Evolutionary conservation across 2,329 filamentous ascomycete genomes (phyloP).

Genomic region (Aspergillus fumigatiaffinis): DNA sequence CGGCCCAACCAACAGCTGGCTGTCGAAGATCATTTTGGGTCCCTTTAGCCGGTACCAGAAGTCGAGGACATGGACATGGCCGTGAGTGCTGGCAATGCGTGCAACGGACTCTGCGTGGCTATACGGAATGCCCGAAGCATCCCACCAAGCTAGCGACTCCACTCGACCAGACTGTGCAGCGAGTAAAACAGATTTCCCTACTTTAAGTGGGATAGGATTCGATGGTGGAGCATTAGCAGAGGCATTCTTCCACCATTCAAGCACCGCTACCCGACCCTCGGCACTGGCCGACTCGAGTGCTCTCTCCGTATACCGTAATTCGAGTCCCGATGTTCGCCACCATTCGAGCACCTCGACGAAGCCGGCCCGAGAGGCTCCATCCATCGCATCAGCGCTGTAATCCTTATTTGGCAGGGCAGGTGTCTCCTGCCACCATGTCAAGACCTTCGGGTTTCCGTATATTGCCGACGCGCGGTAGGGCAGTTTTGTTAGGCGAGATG

Average conservation of each 20-base stretch:
- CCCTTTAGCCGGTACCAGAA: conserved; percentile 74
- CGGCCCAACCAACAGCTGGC: conserved; percentile 77
- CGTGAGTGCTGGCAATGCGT: conserved; percentile 78
- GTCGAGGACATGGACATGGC: conserved; percentile 77
- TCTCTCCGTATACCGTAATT: conserved; percentile 78
- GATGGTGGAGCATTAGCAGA: conserved; percentile 55
- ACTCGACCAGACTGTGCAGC: conserved; percentile 79
- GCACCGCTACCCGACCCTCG: conserved; percentile 76
- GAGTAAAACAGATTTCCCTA: conserved; percentile 77
- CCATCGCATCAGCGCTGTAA: conserved; percentile 79
- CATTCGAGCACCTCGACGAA: conserved; percentile 83
- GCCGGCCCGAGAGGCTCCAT: conserved; percentile 80
- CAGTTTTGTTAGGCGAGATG: conserved; percentile 75
- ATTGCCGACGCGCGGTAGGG: conserved; percentile 85
- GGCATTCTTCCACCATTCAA: conserved; percentile 89
- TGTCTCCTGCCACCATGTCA: conserved; percentile 88
- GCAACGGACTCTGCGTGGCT: conserved; percentile 77
- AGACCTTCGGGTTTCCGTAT: conserved; percentile 76
- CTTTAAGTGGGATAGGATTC: conserved; percentile 60
- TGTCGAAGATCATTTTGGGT: conserved; percentile 75
- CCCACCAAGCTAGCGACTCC: conserved; percentile 82
- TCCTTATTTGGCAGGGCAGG: conserved; percentile 80
- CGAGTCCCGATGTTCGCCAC: conserved; percentile 80
- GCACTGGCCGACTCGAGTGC: conserved; percentile 84
- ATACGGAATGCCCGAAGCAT: conserved; percentile 72